Percentiles rank a stretch among this genome's conserved stretches.
Evolutionary conservation across 2,329 filamentous ascomycete species (phyloP).

Genomic region (Monosporascus sp.): DNA sequence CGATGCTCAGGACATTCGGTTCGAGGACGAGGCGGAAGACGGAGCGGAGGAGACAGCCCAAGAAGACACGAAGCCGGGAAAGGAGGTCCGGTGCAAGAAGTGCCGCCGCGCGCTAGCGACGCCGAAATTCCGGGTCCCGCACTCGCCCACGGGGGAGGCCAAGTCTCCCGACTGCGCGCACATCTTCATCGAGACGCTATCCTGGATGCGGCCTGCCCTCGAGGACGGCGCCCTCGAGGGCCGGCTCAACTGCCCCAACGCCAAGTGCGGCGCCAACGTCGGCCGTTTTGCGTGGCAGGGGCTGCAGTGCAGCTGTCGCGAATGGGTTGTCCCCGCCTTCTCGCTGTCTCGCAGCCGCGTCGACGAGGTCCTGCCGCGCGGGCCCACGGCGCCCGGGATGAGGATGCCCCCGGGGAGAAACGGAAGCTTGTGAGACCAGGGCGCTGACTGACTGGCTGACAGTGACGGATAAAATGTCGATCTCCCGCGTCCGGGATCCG

Average conservation of each 20-base stretch:
- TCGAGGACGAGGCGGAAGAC: slow-evolving; percentile 64
- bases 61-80: slow-evolving; percentile 21
- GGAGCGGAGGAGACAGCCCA: slow-evolving; percentile 42
- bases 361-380: slow-evolving; percentile 53
- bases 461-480: neutral
- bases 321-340: slow-evolving; percentile 89
- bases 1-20: slow-evolving; percentile 67
- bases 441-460: slow-evolving; percentile 1
- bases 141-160: slow-evolving; percentile 36
- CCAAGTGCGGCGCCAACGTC: slow-evolving; percentile 72
- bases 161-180: slow-evolving; percentile 60
- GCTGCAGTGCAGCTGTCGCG: slow-evolving; percentile 82
- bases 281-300: slow-evolving; percentile 97
- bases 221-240: slow-evolving; percentile 79
- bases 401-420: slow-evolving; percentile 46
- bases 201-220: slow-evolving; percentile 87
- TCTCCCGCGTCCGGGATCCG: too few relatives aligned
- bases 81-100: slow-evolving; percentile 81
- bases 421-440: slow-evolving; percentile 30
- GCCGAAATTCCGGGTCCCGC: slow-evolving; percentile 58
- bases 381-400: slow-evolving; percentile 38
- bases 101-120: slow-evolving; percentile 65
- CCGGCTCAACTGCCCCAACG: slow-evolving; percentile 74
- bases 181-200: slow-evolving; percentile 84
- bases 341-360: slow-evolving; percentile 77